Evolutionary conservation across 129 eudicot species (phyloP), one percentile per base, ranked within the genome.

Genomic region (Lonicera japonica): DNA sequence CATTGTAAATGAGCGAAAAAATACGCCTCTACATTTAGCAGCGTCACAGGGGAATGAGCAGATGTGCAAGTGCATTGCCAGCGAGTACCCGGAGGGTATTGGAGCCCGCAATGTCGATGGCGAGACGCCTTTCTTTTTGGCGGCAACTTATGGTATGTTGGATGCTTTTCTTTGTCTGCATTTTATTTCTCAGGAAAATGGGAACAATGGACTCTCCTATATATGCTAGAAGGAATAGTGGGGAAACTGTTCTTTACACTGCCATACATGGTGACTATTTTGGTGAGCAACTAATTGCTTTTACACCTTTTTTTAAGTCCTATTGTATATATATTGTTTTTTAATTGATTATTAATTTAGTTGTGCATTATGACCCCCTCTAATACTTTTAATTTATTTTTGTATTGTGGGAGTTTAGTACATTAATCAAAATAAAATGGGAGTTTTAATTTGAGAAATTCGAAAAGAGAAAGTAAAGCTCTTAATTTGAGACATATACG

Each of bases 251-350:
- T 54, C 71, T 66, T 54, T 62, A 66, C 21, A 18, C 38, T 22
- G 71, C 71, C 54, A 66, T 66, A 12, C 12, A 51, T 20, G 71
- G 63, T 54, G 71, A 55, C 22, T 66, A 66, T 39, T 66, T 66
- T 66, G 71, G 71, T 66, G 21, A 62, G 55, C n/a, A n/a, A n/a
- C n/a, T n/a, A n/a, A n/a, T n/a, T n/a, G n/a, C n/a, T n/a, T n/a
- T n/a, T n/a, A n/a, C n/a, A n/a, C n/a, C n/a, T n/a, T n/a, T n/a
- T n/a, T n/a, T n/a, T n/a, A n/a, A n/a, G n/a, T n/a, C n/a, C n/a
- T n/a, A n/a, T n/a, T n/a, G n/a, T n/a, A n/a, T n/a, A n/a, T n/a
- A n/a, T n/a, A n/a, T n/a, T n/a, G n/a, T n/a, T n/a, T n/a, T n/a
- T n/a, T n/a, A n/a, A n/a, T n/a, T n/a, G n/a, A n/a, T n/a, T n/a